phyloP scores from a whole-genome alignment of 192 early-diverging fungal genomes.

The Umbelopsis ramanniana region DNA sequence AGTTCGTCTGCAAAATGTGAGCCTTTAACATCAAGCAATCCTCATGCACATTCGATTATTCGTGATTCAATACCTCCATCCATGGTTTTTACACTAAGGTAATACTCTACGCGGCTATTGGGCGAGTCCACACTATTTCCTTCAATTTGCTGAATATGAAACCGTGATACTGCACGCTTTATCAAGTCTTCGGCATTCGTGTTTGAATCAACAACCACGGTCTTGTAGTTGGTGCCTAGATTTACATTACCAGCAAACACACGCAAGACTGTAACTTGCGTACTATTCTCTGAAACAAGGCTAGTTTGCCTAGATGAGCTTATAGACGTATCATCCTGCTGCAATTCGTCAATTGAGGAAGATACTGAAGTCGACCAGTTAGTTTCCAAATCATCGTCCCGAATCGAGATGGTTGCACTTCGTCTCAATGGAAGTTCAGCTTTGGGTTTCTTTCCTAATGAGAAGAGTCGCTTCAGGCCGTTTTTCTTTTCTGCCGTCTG shows the following conservation, averaged over 20 bases:
- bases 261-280: constrained; percentile 50
- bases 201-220: constrained; percentile 47
- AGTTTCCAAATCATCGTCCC: constrained; percentile 1
- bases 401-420: constrained; percentile 5
- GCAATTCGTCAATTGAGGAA: constrained; percentile 7
- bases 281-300: constrained; percentile 22
- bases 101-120: constrained; percentile 45
- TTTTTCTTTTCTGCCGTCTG: neutral
- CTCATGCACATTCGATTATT: neutral
- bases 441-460: neutral
- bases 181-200: constrained; percentile 54
- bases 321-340: constrained; percentile 4
- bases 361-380: constrained; percentile 14
- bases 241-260: constrained; percentile 64
- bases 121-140: constrained; percentile 31
- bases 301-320: neutral
- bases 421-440: neutral
- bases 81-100: constrained; percentile 52
- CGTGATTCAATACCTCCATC: constrained; percentile 48
- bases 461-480: constrained; percentile 1
- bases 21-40: neutral
- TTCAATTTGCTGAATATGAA: constrained; percentile 54
- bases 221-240: constrained; percentile 58
- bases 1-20: constrained; percentile 43
- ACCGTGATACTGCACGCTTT: constrained; percentile 54